A percentile compares a stretch with the other conserved stretches of the same genome.
Conservation (phyloP, 2,329 filamentous ascomycete genomes). For the Sphaerulina musiva region DNA sequence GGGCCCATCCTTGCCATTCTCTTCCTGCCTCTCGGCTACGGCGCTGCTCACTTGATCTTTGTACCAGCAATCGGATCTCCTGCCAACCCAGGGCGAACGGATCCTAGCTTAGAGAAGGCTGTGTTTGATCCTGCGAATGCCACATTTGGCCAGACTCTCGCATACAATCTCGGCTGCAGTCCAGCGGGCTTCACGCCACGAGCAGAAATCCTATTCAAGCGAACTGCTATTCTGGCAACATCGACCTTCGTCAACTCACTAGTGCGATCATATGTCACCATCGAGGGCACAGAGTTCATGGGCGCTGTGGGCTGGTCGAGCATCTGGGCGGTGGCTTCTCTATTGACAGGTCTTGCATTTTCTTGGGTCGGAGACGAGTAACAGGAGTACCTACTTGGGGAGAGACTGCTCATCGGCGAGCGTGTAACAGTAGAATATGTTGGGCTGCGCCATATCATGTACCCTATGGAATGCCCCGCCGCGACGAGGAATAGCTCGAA, state of each 20-base stretch:
- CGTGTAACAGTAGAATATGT: slow-evolving; percentile 5
- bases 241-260: slow-evolving; percentile 51
- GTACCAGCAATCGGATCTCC: slow-evolving; percentile 52
- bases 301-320: slow-evolving; percentile 68
- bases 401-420: neutral
- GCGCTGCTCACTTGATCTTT: slow-evolving; percentile 72
- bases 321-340: slow-evolving; percentile 64
- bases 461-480: neutral
- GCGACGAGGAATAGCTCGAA: no score
- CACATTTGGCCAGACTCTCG: slow-evolving; percentile 61
- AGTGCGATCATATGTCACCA: slow-evolving; percentile 57
- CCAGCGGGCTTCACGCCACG: slow-evolving; percentile 62
- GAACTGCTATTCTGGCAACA: slow-evolving; percentile 46
- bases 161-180: slow-evolving; percentile 56
- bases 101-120: slow-evolving; percentile 38
- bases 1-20: slow-evolving; percentile 44
- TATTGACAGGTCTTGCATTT: slow-evolving; percentile 54
- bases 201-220: slow-evolving; percentile 53
- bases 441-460: neutral
- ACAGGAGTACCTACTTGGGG: neutral
- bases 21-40: slow-evolving; percentile 63
- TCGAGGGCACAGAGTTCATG: slow-evolving; percentile 61
- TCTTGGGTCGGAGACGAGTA: slow-evolving; percentile 44
- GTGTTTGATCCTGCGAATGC: slow-evolving; percentile 60
- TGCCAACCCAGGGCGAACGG: slow-evolving; percentile 25